Evolutionary conservation across 345 rosid genomes (phyloP).

Genomic region (rapeseed (Brassica napus)): DNA sequence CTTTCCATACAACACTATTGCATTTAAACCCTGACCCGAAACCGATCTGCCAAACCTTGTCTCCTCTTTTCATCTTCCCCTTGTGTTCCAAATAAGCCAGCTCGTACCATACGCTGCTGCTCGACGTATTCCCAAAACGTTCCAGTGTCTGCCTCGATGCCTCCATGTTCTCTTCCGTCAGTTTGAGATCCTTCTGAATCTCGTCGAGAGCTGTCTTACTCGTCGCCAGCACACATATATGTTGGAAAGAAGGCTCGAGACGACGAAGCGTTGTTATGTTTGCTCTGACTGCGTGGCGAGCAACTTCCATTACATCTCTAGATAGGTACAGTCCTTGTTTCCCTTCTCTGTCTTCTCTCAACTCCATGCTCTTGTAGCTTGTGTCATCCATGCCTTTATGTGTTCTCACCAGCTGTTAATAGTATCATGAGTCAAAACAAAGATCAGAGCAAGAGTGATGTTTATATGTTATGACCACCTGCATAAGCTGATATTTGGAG

Average conservation of each 20-base stretch:
- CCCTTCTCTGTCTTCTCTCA: constrained; percentile 56
- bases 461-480: constrained; percentile 37
- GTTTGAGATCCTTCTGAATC: constrained; percentile 60
- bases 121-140: constrained; percentile 72
- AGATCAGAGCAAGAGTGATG: not conserved
- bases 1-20: constrained; percentile 71
- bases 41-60: constrained; percentile 63
- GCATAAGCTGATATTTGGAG: constrained; percentile 59
- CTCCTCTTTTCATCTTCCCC: constrained; percentile 49
- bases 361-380: constrained; percentile 55
- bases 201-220: constrained; percentile 60
- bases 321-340: constrained; percentile 54
- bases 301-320: constrained; percentile 52
- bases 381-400: constrained; percentile 58
- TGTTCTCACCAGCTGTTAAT: constrained; percentile 58
- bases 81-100: constrained; percentile 66
- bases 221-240: constrained; percentile 52
- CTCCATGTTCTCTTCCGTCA: constrained; percentile 66
- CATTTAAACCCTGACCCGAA: constrained; percentile 77
- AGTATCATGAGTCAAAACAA: not conserved
- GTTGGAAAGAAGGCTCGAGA: constrained; percentile 66
- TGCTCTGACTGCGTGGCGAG: constrained; percentile 60
- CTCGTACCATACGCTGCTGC: constrained; percentile 75
- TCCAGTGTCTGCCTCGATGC: constrained; percentile 63
- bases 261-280: constrained; percentile 63